Evolutionary conservation across 495 filamentous ascomycete species (phyloP), one percentile per base, ranked within the genome.

Genomic region (Pyrenopolyporus hunteri): DNA sequence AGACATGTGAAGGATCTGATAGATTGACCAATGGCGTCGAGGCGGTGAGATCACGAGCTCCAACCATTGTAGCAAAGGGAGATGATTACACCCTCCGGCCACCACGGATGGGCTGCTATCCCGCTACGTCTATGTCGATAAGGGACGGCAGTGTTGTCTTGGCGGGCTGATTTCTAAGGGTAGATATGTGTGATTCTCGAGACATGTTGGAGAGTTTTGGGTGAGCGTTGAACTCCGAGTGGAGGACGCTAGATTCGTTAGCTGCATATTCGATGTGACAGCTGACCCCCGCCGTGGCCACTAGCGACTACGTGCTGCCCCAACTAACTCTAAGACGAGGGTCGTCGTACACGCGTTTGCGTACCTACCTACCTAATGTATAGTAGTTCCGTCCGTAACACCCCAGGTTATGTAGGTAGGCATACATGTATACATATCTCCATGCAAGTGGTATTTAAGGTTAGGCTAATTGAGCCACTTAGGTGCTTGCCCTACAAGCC

Each of bases 1-100:
- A 20, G 26, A 36, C 44, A 49, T 52, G 56, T 50, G 57, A 61
- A 61, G 63, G 57, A 61, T 66, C 26, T 39, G 39, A 28, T 25
- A 53, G 47, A 51, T 49, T 32, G 36, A 17, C 63, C 63, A 66
- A 66, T 66, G 28, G 33, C 32, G 37, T 22, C 6, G 37, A 33
- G 8, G n/a, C 10, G 6, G 29, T 40, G 13, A 17, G 23, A 66
- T 66, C 63, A 66, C 63, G 63, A 54, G 63, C 23, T 28, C 43
- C 55, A 37, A 32, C 40, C 39, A 61, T 55, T 32, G 46, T 62
- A 40, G 14, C 26, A 32, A 36, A 60, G 25, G 63, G 47, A 57
- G 45, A 57, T 51, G 51, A 57, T 42, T 52, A 49, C 63, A 66
- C 63, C 51, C 51, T 48, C 50, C 39, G 31, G 9, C 8, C 14